Base-by-base conservation (phyloP, 805 yeast genomes). In the Candida glaebosa region DNA sequence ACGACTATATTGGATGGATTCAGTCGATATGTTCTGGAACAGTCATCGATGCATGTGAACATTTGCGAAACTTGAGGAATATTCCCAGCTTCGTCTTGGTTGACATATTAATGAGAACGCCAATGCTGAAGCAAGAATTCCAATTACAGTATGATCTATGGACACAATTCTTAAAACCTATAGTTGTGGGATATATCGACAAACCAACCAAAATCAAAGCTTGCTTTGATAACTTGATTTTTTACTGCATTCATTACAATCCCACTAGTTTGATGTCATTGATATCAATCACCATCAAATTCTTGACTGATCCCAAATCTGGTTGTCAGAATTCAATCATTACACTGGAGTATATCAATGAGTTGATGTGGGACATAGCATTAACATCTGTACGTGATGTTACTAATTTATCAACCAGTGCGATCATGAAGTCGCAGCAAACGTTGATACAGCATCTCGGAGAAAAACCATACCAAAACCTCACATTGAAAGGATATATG, bases 1-100 rank as follows among this genome's bases (percentile, higher is more conserved):
- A 20, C 4, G 46, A 59, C 37, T 41, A 58, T 14, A 20, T 34
- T 3, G 46, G 33, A 10, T 69, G 73, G 73, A 54, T 68, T 2
- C 46, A 43, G 5, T 63, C 72, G 4, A 46, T 71, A 0, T 33
- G 48, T 3, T 53, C 76, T 0, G 47, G 60, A 0, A 52, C 47
- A 31, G 56, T 73, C 8, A 46, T 55, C 5, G 53, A 50, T 2
- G 63, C 73, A 3, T 71, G 75, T 42, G 30, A 44, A 2, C 44
- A 62, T 2, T 49, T 74, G 7, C 37, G 60, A 0, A 58, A 61
- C 14, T 43, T 56, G 7, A 40, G 54, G 1, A 46, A 53, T 2
- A 56, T 71, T 12, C 79, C 79, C 0, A 49, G 65, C 1, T 69
- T 65, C 50, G 58, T 74, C 1, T 36, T 60, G 1, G 53, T 60